Evolutionary conservation across 2,329 filamentous ascomycete genomes (phyloP).

Genomic region (Fusarium coffeatum): DNA sequence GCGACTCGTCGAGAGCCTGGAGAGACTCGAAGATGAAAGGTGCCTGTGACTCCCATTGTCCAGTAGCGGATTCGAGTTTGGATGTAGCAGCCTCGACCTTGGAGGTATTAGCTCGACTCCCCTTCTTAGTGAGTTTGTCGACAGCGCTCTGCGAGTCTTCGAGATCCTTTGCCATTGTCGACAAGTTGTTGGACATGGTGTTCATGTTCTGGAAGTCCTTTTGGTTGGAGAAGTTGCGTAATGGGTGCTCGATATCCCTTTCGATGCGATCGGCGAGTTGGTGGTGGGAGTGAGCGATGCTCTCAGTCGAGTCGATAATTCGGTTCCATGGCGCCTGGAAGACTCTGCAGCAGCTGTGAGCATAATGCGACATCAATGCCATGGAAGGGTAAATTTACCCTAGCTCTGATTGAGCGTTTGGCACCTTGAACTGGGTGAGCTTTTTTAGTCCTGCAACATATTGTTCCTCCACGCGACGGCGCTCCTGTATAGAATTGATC

Average conservation of each 20-base stretch:
- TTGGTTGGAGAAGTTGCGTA: constrained; percentile 78
- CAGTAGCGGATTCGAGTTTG: constrained; percentile 79
- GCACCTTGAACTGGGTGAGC: constrained; percentile 78
- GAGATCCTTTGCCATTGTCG: constrained; percentile 83
- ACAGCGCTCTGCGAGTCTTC: constrained; percentile 85
- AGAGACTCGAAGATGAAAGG: constrained; percentile 95
- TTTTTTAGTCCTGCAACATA: constrained; percentile 89
- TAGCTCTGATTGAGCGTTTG: constrained; percentile 82
- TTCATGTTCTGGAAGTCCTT: constrained; percentile 85
- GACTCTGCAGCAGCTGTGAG: constrained; percentile 68
- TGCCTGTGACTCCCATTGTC: constrained; percentile 93
- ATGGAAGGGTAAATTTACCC: constrained; percentile 71
- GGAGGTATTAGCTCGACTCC: constrained; percentile 77
- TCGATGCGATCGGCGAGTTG: constrained; percentile 84
- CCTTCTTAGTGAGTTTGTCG: constrained; percentile 86
- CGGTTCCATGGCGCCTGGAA: constrained; percentile 93
- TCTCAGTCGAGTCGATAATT: constrained; percentile 82
- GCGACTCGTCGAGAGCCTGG: constrained; percentile 88
- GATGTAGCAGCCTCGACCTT: constrained; percentile 81
- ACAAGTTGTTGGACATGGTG: constrained; percentile 83
- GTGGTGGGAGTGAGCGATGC: constrained; percentile 85
- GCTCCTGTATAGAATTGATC: constrained; percentile 72
- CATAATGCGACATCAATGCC: neutral
- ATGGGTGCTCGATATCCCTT: constrained; percentile 84
- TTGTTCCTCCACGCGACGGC: constrained; percentile 88